Conservation (phyloP, 2,329 filamentous ascomycete genomes). For the Apiospora aurea region DNA sequence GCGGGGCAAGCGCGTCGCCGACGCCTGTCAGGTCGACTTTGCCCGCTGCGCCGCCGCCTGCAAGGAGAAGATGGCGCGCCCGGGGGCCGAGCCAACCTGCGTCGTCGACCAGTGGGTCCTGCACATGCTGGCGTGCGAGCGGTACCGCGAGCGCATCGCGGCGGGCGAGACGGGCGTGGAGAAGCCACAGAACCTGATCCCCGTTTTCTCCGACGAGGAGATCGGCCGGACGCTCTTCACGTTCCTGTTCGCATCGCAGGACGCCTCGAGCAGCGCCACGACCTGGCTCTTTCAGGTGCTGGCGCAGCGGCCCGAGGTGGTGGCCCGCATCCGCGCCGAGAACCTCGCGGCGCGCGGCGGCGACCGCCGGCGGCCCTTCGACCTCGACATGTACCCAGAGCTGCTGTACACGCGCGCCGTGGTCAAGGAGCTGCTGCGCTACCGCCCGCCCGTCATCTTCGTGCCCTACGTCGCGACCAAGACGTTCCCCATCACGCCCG, state of each 20-base stretch:
- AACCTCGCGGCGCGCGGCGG: constrained; percentile 53
- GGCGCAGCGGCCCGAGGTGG: constrained; percentile 57
- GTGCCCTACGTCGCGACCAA: constrained; percentile 59
- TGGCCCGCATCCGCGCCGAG: constrained; percentile 53
- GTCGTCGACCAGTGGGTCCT: constrained; percentile 82
- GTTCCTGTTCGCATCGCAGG: constrained; percentile 61
- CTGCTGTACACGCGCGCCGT: constrained; percentile 60
- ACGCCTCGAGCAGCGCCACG: constrained; percentile 60
- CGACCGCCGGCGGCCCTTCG: constrained; percentile 48
- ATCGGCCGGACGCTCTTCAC: constrained; percentile 59
- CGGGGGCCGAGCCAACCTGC: constrained; percentile 72
- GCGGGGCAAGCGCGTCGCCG: constrained; percentile 77
- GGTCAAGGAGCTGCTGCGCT: constrained; percentile 59
- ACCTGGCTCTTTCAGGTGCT: constrained; percentile 61
- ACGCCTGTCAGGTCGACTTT: constrained; percentile 75
- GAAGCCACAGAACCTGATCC: constrained; percentile 55
- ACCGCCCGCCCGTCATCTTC: constrained; percentile 61
- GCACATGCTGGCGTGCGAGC: constrained; percentile 74
- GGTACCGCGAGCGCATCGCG: constrained; percentile 69
- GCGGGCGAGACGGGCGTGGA: constrained; percentile 56
- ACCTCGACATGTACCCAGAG: constrained; percentile 53
- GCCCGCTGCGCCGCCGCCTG: constrained; percentile 74
- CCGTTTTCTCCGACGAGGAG: constrained; percentile 57
- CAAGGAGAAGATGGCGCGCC: constrained; percentile 70
- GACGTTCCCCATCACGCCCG: constrained; percentile 53